These are phyloP conservation scores for Phytophthora hybrid DNA, from an alignment of 352 stramenopile genomes.

Conservation along the genomic window DNA sequence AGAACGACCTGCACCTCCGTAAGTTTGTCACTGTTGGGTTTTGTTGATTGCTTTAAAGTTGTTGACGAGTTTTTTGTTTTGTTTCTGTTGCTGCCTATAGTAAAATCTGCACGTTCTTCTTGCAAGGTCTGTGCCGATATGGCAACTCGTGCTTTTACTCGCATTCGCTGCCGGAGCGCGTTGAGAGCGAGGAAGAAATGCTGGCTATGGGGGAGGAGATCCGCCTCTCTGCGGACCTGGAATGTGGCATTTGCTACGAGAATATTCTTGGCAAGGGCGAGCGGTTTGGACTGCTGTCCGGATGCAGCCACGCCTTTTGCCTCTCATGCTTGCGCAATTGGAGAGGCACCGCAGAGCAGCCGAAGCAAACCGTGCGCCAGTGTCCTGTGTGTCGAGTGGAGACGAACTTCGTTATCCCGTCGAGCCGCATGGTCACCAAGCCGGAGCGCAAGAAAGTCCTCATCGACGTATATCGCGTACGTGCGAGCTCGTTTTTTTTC, in stretches of 20 bases:
- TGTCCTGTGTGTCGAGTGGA: conserved; percentile 82
- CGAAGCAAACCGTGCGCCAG: conserved; percentile 81
- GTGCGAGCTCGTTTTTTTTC: conserved; percentile 17
- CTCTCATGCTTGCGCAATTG: conserved; percentile 86
- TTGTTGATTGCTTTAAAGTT: too few species aligned
- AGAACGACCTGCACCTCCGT: conserved; percentile 60
- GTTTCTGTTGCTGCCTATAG: conserved; percentile 35
- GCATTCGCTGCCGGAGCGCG: conserved; percentile 59
- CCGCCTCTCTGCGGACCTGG: conserved; percentile 66
- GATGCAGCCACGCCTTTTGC: conserved; percentile 87
- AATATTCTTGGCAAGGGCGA: conserved; percentile 76
- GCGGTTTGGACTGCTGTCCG: conserved; percentile 84
- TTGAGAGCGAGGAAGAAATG: conserved; percentile 61
- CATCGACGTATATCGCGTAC: conserved; percentile 72
- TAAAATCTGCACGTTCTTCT: conserved; percentile 85
- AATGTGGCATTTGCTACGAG: conserved; percentile 91
- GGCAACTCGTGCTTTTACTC: conserved; percentile 85
- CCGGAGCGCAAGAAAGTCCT: conserved; percentile 73
- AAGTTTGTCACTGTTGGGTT: conserved; percentile 21
- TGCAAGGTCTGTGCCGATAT: conserved; percentile 84
- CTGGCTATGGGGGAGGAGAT: conserved; percentile 70
- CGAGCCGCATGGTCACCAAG: conserved; percentile 78
- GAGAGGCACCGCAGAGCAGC: conserved; percentile 65
- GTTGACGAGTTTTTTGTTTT: neutral
- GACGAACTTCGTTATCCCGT: conserved; percentile 88